Percentiles rank a stretch among this genome's conserved stretches.
phyloP scores from a whole-genome alignment of 805 yeast species.

The Torulaspora delbrueckii region DNA sequence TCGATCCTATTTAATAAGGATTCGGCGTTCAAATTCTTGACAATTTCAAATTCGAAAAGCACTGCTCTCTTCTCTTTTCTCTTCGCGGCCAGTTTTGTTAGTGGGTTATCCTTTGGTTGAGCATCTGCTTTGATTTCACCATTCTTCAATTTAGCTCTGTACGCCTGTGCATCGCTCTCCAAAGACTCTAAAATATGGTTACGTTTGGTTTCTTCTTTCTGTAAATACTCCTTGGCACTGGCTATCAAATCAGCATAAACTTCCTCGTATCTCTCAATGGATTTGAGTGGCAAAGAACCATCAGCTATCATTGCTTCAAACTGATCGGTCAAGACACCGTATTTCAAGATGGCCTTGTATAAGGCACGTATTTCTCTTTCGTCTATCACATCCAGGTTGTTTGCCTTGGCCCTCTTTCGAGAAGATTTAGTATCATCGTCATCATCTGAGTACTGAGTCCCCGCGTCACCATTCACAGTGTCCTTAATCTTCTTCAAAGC shows the following conservation, averaged over 20 bases:
- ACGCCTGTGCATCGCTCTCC: constrained; percentile 56
- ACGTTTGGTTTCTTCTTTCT: constrained; percentile 63
- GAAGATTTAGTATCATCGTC: constrained; percentile 39
- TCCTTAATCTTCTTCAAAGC: constrained; percentile 57
- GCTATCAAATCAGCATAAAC: constrained; percentile 69
- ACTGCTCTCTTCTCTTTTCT: constrained; percentile 86
- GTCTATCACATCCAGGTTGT: constrained; percentile 54
- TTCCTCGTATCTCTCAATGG: constrained; percentile 69
- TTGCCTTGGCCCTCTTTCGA: constrained; percentile 36
- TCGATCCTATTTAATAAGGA: constrained; percentile 72
- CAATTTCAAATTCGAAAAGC: constrained; percentile 81
- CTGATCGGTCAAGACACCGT: constrained; percentile 70
- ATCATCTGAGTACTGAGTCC: constrained; percentile 38
- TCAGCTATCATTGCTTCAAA: constrained; percentile 88
- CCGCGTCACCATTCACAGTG: constrained; percentile 41
- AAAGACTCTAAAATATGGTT: constrained; percentile 49
- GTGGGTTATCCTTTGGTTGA: constrained; percentile 40
- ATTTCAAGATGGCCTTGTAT: constrained; percentile 73
- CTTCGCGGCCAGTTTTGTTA: constrained; percentile 54
- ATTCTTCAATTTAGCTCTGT: constrained; percentile 41
- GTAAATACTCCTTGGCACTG: constrained; percentile 55
- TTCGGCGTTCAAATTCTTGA: constrained; percentile 88
- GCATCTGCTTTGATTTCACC: constrained; percentile 35
- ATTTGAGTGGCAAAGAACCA: constrained; percentile 80
- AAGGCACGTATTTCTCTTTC: constrained; percentile 85